Evolutionary conservation across 83 land plant genomes (phyloP).

Genomic region (Thuja plicata): DNA sequence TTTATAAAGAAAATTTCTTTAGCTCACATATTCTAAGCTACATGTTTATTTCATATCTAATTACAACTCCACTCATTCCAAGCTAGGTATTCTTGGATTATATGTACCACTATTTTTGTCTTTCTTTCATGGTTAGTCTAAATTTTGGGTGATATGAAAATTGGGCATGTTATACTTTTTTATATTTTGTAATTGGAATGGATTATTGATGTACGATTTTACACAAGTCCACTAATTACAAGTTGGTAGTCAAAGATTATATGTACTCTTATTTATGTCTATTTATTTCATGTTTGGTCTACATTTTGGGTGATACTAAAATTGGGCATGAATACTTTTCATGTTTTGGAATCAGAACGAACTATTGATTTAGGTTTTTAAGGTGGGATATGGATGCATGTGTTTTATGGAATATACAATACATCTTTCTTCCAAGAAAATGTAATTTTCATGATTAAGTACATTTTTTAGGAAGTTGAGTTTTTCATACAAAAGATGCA

Average conservation of each 20-base stretch:
- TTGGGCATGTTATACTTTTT: neutral
- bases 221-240: neutral
- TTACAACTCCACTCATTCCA: neutral
- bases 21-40: too few species aligned
- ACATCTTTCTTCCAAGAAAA: conserved; percentile 32
- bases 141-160: neutral
- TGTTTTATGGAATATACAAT: conserved; percentile 22
- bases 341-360: neutral
- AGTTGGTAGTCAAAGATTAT: neutral
- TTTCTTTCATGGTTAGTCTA: neutral
- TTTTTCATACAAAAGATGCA: conserved; percentile 53
- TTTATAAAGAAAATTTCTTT: too few species aligned
- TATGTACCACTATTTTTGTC: neutral
- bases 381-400: conserved; percentile 32
- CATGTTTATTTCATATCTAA: neutral
- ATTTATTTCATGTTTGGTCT: neutral
- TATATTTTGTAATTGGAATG: neutral
- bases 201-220: conserved; percentile 1
- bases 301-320: neutral
- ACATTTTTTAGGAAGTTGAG: conserved; percentile 40
- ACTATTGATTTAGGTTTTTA: conserved; percentile 14
- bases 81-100: neutral
- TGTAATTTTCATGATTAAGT: neutral
- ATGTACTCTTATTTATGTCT: neutral
- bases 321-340: neutral